Base-by-base conservation (phyloP, 495 filamentous ascomycete genomes). In the Penicillium arizonense region DNA sequence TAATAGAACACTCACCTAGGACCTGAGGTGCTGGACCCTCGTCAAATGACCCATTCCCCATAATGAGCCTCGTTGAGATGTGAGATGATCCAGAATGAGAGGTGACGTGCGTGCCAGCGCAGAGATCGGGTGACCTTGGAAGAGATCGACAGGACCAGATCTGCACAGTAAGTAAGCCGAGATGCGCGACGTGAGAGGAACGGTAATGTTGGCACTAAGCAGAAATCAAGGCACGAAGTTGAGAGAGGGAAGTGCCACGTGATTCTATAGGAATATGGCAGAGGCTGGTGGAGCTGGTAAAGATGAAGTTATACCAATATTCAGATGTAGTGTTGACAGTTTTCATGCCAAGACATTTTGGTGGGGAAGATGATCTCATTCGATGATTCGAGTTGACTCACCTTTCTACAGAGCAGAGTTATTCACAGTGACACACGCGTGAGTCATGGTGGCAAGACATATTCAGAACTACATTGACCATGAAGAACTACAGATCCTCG, bases 91-190 rank as follows among this genome's bases (percentile, higher is more conserved):
- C 44, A 50, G 44, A 44, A 45, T 39, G 56, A 21, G 41, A 51
- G 57, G 52, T 61, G 55, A 55, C 61, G 63, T 68, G 55, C 59
- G 54, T 73, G 70, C 68, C 70, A 73, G 64, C 70, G 56, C 70
- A 73, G 67, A 66, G 68, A 68, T 70, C 70, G 61, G 70, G 68
- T 73, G 70, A 73, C 70, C 56, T 57, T 57, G 51, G 51, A 50
- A 34, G 40, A 39, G 69, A 72, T 71, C 64, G 66, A 66, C 64
- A 67, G 62, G 56, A 62, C 62, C 56, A 58, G 53, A 63, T 62
- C 59, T 55, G 54, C 59, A 35, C 48, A 59, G 44, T 35, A 58
- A 46, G 55, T 43, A 54, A 58, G 49, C 53, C 53, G 55, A 52
- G 54, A 49, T 56, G 58, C 14, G 38, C 44, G 57, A 61, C 42